Evolutionary conservation across 1,284 basidiomycete species (phyloP), one percentile per base, ranked within the genome.

Genomic region (Megacollybia platyphylla): DNA sequence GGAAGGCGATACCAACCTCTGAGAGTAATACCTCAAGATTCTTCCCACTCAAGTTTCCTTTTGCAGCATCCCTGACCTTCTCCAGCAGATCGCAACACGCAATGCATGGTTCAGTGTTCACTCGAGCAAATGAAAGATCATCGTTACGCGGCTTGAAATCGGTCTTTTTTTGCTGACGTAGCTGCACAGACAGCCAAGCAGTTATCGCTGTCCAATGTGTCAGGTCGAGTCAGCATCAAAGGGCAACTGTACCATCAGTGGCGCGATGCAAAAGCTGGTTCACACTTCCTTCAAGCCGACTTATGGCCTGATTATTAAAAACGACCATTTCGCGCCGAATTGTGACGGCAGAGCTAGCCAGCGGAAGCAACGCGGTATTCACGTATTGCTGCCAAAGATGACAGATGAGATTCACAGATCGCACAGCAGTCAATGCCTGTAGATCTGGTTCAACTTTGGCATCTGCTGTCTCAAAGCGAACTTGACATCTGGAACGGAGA

Each of bases 141-240:
- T 98, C 94, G 52, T 96, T 93, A 43, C 87, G 80, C 6, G 96
- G 96, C 58, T 93, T 93, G 67, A 96, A 99, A 57, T 99, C 96
- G 40, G 81, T 87, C 56, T 85, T 87, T 68, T 97, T 97, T 59
- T 99, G 96, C 60, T 92, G 96, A 11, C 76, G 73, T 30, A 99
- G 76, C 46, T 87, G 80, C 1, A 67, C 52, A 5, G 77, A 68
- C 9, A 91, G 62, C 78, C 83, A 89, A 17, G 68, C 59, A 41
- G 88, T 57, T 44, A 87, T 72, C 0, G 68, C 85, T 88, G 47
- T 7, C 38, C 40, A 9, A 36, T 26, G 32, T 40, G 28, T 44
- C 47, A 43, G 15, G 34, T 28, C 30, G 36, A 41, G 42, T 24
- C 9, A 35, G 30, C 28, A 39, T 17, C 7, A 39, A 9, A 44